Percentiles rank a stretch among this genome's conserved stretches.
Evolutionary conservation across 2,329 filamentous ascomycete species (phyloP).

Genomic region (Diaporthe velutina): DNA sequence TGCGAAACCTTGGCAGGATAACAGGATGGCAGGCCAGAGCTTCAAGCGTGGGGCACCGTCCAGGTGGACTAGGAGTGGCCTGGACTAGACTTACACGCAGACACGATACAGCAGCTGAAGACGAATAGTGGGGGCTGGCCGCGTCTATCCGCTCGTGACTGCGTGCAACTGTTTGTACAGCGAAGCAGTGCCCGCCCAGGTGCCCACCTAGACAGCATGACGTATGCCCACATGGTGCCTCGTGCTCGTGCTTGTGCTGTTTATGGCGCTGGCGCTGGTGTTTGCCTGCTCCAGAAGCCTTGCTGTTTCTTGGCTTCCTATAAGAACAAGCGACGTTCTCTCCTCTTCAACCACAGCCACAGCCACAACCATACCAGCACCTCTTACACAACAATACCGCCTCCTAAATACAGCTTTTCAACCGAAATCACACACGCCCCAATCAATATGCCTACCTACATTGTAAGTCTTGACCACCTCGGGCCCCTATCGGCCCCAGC

Average conservation of each 20-base stretch:
- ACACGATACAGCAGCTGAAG: not conserved
- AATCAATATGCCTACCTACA: constrained; percentile 67
- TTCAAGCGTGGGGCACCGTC: not conserved
- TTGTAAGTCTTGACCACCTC: constrained; percentile 54
- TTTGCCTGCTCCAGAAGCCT: constrained; percentile 21
- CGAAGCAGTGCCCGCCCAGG: constrained; percentile 39
- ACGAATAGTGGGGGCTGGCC: constrained; percentile 23
- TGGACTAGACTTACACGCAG: not conserved
- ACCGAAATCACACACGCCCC: not conserved
- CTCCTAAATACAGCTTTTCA: not conserved
- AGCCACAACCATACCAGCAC: not conserved
- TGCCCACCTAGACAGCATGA: constrained; percentile 40
- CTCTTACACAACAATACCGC: not conserved
- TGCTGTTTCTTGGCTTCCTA: constrained; percentile 9
- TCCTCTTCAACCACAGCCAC: not conserved
- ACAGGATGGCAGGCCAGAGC: not conserved
- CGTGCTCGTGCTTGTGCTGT: constrained; percentile 11
- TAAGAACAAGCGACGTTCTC: constrained; percentile 22
- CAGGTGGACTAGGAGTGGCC: not conserved
- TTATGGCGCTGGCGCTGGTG: not conserved
- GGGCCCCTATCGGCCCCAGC: not conserved
- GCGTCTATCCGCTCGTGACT: constrained; percentile 28
- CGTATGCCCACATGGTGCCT: constrained; percentile 30
- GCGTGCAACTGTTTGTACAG: constrained; percentile 17
- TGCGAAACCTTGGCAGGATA: not conserved